phyloP scores from a whole-genome alignment of 495 filamentous ascomycete species.

The Xylaria longipes region DNA sequence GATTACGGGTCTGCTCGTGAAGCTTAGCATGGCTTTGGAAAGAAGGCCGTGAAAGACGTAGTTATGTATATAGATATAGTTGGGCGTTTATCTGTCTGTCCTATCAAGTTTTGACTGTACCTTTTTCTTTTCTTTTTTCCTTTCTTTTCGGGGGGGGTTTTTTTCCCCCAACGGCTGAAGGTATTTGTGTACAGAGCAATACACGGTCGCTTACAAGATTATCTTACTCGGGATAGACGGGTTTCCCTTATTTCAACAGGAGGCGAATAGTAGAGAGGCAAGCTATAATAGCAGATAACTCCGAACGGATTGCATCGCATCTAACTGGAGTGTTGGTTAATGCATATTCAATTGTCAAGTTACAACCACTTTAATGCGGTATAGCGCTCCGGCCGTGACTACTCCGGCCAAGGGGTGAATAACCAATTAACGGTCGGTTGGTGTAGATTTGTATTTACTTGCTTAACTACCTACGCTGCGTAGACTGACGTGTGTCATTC shows the following conservation, averaged over 20 bases:
- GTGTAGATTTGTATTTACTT: not conserved
- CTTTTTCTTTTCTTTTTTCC: not conserved
- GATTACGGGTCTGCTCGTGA: not conserved
- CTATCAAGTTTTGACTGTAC: not conserved
- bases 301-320: not conserved
- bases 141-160: too few species aligned
- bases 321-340: not conserved
- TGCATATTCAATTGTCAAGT: not conserved
- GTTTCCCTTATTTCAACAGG: not conserved
- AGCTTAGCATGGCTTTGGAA: not conserved
- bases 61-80: not conserved
- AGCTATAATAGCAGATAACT: not conserved
- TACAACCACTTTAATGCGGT: not conserved
- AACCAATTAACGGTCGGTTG: not conserved
- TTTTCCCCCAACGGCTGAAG: not conserved
- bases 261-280: not conserved
- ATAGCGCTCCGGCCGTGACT: too few species aligned
- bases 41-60: not conserved
- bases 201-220: not conserved
- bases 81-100: not conserved
- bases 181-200: not conserved
- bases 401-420: not conserved
- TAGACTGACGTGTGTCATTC: not conserved
- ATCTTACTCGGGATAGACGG: not conserved
- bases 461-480: not conserved